Conservation (phyloP, 257 asterid species). For the Euphrasia confusa region DNA sequence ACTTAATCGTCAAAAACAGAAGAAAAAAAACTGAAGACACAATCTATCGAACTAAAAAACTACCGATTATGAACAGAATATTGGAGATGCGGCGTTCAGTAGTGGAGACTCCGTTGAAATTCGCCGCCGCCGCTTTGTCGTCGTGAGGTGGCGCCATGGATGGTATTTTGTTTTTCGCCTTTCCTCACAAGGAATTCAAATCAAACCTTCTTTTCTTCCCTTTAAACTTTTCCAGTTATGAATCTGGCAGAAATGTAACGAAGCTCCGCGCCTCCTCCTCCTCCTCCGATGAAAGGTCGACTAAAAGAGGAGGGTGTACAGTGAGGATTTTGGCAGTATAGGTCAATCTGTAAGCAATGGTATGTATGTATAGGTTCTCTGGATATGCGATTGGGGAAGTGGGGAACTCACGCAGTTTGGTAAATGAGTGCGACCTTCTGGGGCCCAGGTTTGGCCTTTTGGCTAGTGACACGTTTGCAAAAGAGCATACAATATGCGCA, state of each 20-base stretch:
- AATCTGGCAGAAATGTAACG: background rate
- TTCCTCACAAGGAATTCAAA: constrained; percentile 17
- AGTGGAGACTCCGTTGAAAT: constrained; percentile 37
- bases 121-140: constrained; percentile 27
- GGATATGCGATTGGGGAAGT: no score
- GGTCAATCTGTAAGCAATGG: no score
- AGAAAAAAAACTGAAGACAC: background rate
- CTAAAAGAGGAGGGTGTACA: no score
- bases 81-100: constrained; percentile 54
- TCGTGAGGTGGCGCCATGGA: constrained; percentile 62
- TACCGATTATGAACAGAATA: constrained; percentile 78
- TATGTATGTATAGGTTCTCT: no score
- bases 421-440: no score
- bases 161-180: background rate
- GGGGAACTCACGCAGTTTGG: no score
- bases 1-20: background rate
- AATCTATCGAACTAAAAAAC: constrained; percentile 10
- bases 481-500: no score
- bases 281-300: no score
- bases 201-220: background rate
- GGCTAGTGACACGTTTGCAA: no score
- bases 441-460: no score
- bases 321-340: no score
- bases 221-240: constrained; percentile 8
- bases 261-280: no score